phyloP scores from a whole-genome alignment of 2,329 filamentous ascomycete species.

The Aspergillus neotritici region DNA sequence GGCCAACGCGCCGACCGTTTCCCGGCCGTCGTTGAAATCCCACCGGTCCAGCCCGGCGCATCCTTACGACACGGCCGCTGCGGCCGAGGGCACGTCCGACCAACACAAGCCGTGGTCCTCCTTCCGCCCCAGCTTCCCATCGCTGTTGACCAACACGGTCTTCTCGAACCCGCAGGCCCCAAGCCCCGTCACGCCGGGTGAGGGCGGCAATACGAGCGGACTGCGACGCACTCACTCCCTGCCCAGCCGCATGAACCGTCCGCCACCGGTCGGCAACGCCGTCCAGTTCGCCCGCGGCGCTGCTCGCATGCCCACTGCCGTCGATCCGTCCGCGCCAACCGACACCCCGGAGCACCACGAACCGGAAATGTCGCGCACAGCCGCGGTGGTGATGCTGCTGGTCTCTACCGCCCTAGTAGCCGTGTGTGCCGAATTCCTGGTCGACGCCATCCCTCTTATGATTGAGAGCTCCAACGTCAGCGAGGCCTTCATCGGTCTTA shows the following conservation, averaged over 20 bases:
- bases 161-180: constrained; percentile 23
- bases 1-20: not conserved
- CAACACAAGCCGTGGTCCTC: constrained; percentile 22
- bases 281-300: constrained; percentile 32
- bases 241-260: constrained; percentile 22
- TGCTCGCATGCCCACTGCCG: constrained; percentile 20
- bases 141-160: constrained; percentile 31
- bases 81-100: constrained; percentile 9
- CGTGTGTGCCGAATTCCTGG: constrained; percentile 65
- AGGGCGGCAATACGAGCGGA: constrained; percentile 14
- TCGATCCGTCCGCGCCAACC: constrained; percentile 10
- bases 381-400: constrained; percentile 51
- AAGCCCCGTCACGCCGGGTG: constrained; percentile 5
- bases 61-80: not conserved
- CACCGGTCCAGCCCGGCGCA: constrained; percentile 8
- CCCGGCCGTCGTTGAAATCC: constrained; percentile 13
- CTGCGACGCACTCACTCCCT: constrained; percentile 30
- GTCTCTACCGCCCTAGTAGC: constrained; percentile 55
- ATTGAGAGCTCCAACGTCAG: constrained; percentile 56
- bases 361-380: constrained; percentile 50
- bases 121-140: constrained; percentile 27
- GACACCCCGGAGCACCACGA: constrained; percentile 13
- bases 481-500: constrained; percentile 72
- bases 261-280: constrained; percentile 27
- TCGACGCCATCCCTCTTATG: constrained; percentile 65